Conservation (phyloP, 148 eudicot genomes). For the Rhododendron vialii region DNA sequence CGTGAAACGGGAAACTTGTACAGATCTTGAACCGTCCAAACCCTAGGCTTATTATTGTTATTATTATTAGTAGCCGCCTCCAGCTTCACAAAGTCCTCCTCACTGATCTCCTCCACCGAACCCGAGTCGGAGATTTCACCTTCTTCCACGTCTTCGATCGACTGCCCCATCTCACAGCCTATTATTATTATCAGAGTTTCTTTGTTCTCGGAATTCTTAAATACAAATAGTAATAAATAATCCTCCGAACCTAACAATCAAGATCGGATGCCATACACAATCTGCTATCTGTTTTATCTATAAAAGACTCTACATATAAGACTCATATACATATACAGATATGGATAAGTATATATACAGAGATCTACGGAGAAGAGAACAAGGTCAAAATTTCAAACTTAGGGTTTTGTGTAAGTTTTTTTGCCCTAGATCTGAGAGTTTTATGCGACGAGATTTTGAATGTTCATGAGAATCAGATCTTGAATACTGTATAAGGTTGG, state of each 20-base stretch:
- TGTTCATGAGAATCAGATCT: conserved; percentile 13
- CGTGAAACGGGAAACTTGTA: conserved; percentile 61
- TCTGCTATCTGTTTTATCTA: not conserved
- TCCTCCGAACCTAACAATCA: conserved; percentile 11
- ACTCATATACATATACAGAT: not conserved
- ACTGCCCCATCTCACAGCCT: conserved; percentile 25
- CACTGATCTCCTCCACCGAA: conserved; percentile 41
- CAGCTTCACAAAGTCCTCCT: conserved; percentile 32
- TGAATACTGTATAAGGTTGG: not conserved
- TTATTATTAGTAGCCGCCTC: not conserved
- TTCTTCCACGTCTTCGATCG: conserved; percentile 51
- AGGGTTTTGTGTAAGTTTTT: conserved; percentile 13
- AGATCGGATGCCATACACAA: conserved; percentile 11
- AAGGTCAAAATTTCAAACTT: not conserved
- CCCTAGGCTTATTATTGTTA: conserved; percentile 16
- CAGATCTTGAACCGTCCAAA: conserved; percentile 70
- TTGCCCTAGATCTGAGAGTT: conserved; percentile 13
- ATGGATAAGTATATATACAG: not conserved
- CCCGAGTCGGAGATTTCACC: conserved; percentile 68
- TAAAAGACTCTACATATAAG: not conserved
- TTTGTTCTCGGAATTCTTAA: conserved; percentile 14
- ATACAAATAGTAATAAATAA: not conserved
- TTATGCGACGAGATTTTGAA: conserved; percentile 10
- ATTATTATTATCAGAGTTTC: conserved; percentile 24
- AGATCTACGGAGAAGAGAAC: not conserved